phyloP scores from a whole-genome alignment of 2,329 filamentous ascomycete genomes.

The Pseudocercospora fijiensis region DNA sequence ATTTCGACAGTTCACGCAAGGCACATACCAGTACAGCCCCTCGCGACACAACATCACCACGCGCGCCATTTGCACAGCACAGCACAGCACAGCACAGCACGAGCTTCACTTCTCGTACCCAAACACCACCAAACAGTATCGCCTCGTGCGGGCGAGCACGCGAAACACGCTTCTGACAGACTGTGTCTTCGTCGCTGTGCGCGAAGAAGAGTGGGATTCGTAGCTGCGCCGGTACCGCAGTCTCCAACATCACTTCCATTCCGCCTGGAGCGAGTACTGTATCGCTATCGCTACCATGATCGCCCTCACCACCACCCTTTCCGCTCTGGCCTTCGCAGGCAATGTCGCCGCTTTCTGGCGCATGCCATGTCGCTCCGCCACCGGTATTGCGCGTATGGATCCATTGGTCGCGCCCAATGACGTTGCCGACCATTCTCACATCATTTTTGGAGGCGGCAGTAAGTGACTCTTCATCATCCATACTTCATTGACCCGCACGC shows the following conservation, averaged over 20 bases:
- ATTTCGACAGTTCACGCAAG: conserved; percentile 16
- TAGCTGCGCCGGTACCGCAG: conserved; percentile 24
- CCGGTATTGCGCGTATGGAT: conserved; percentile 71
- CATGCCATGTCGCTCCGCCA: conserved; percentile 73
- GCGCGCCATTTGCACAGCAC: conserved; percentile 22
- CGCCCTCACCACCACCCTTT: conserved; percentile 28
- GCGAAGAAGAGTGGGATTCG: conserved; percentile 19
- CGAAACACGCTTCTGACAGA: conserved; percentile 10
- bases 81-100: conserved; percentile 17
- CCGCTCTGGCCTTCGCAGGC: conserved; percentile 34
- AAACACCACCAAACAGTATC: conserved; percentile 10
- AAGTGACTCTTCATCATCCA: conserved; percentile 45
- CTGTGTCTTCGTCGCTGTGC: conserved; percentile 20
- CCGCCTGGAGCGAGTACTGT: conserved; percentile 17
- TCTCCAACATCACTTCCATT: conserved; percentile 11
- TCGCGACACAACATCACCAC: conserved; percentile 19
- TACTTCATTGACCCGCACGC: neutral
- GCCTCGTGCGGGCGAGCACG: conserved; percentile 10
- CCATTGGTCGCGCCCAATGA: conserved; percentile 66
- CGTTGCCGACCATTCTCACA: conserved; percentile 67
- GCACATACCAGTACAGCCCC: conserved; percentile 25
- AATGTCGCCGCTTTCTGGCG: conserved; percentile 72
- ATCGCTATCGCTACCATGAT: conserved; percentile 19
- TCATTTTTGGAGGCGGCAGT: conserved; percentile 75
- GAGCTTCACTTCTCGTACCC: conserved; percentile 8